Evolutionary conservation across 345 rosid species (phyloP).

Genomic region (Euphorbia pulcherrima): DNA sequence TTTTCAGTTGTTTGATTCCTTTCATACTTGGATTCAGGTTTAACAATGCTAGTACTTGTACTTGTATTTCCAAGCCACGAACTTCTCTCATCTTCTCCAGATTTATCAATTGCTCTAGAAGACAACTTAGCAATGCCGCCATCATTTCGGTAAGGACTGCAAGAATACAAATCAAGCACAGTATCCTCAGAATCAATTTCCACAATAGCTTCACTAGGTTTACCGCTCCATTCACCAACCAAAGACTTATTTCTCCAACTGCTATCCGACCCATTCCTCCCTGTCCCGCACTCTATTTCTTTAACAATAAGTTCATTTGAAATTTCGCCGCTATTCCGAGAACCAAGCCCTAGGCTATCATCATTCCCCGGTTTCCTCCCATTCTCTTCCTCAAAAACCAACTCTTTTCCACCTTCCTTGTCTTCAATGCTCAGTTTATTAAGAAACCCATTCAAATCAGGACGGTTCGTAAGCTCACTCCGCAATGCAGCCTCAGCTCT

Average conservation of each 20-base stretch:
- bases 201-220: slow-evolving; percentile 35
- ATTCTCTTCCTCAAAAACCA: slow-evolving; percentile 36
- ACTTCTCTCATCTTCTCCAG: slow-evolving; percentile 57
- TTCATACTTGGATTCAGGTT: slow-evolving; percentile 36
- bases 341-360: slow-evolving; percentile 35
- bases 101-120: slow-evolving; percentile 42
- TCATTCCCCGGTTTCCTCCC: slow-evolving; percentile 23
- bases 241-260: slow-evolving; percentile 51
- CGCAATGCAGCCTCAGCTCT: slow-evolving; percentile 96
- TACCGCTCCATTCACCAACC: slow-evolving; percentile 37
- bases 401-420: slow-evolving; percentile 39
- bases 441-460: slow-evolving; percentile 75
- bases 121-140: slow-evolving; percentile 29
- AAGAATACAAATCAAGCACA: slow-evolving; percentile 47
- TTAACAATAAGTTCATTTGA: slow-evolving; percentile 82
- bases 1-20: slow-evolving; percentile 32
- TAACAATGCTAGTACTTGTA: slow-evolving; percentile 45
- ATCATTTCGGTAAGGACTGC: slow-evolving; percentile 48
- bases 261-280: slow-evolving; percentile 55
- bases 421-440: slow-evolving; percentile 56
- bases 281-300: slow-evolving; percentile 74
- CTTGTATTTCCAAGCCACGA: slow-evolving; percentile 46
- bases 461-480: slow-evolving; percentile 59
- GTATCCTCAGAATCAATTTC: slow-evolving; percentile 47
- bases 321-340: no score